These are phyloP conservation scores for Xerocomellus amylosporus DNA, from an alignment of 768 basidiomycete species.

Conservation along the genomic window DNA sequence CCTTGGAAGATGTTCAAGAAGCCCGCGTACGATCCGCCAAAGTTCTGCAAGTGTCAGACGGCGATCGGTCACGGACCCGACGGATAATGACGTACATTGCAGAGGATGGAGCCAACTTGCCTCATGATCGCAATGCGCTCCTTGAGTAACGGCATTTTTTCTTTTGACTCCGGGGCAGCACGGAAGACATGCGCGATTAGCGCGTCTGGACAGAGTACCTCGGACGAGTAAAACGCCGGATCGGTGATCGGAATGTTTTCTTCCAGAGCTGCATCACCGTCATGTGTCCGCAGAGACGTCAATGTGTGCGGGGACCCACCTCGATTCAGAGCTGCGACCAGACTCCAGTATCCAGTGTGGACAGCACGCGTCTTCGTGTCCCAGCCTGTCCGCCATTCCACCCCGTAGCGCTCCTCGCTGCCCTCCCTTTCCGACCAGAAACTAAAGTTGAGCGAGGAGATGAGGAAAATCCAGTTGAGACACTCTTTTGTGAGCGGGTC, in stretches of 20 bases:
- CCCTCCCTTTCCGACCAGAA: constrained; percentile 82
- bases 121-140: constrained; percentile 78
- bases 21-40: constrained; percentile 66
- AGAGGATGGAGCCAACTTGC: constrained; percentile 70
- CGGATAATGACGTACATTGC: constrained; percentile 47
- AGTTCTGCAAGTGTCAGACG: constrained; percentile 43
- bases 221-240: constrained; percentile 75
- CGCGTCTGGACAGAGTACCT: constrained; percentile 64
- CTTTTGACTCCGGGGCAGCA: constrained; percentile 51
- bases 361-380: constrained; percentile 44
- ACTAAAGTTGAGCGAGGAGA: constrained; percentile 82
- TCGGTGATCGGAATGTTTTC: constrained; percentile 75
- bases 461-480: constrained; percentile 86
- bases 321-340: constrained; percentile 80
- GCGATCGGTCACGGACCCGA: constrained; percentile 8
- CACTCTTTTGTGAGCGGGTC: constrained; percentile 54
- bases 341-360: constrained; percentile 85
- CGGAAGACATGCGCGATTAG: constrained; percentile 70
- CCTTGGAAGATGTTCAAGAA: constrained; percentile 62
- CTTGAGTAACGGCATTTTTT: constrained; percentile 64
- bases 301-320: constrained; percentile 41
- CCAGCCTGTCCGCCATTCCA: constrained; percentile 77
- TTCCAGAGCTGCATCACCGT: constrained; percentile 57
- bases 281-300: background rate
- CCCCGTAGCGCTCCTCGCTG: constrained; percentile 60